Conservation (phyloP, 1,139 yeast species). For the Debaryomycetaceae sp. region DNA sequence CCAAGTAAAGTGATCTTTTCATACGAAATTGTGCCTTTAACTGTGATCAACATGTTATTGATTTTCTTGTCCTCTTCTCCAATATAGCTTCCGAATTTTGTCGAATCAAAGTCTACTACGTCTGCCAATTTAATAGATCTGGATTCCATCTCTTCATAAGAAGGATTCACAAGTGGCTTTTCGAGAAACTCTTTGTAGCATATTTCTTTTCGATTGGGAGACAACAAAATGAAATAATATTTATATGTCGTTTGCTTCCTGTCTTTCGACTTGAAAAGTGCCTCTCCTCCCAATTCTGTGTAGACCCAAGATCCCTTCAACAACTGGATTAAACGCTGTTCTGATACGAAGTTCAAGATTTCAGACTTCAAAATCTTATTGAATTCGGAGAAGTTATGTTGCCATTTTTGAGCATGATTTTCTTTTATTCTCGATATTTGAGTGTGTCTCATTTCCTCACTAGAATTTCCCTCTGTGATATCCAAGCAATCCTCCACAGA, state of each 20-base stretch:
- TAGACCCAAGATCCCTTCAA: conserved; percentile 86
- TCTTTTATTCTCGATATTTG: conserved; percentile 50
- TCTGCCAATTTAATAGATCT: conserved; percentile 30
- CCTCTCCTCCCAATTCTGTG: conserved; percentile 57
- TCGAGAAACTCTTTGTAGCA: conserved; percentile 58
- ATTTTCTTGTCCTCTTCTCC: conserved; percentile 38
- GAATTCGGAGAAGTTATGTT: conserved; percentile 41
- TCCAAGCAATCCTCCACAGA: conserved; percentile 45
- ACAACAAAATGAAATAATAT: conserved; percentile 58
- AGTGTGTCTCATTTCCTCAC: conserved; percentile 50
- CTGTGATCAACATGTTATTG: conserved; percentile 42
- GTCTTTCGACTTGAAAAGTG: conserved; percentile 24
- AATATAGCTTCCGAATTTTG: conserved; percentile 39
- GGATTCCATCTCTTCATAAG: conserved; percentile 51
- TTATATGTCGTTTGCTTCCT: conserved; percentile 22
- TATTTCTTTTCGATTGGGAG: conserved; percentile 67
- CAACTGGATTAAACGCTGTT: conserved; percentile 69
- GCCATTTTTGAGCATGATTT: conserved; percentile 31
- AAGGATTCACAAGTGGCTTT: conserved; percentile 48
- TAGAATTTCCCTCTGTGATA: conserved; percentile 39
- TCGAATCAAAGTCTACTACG: conserved; percentile 40
- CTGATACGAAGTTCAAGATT: conserved; percentile 71
- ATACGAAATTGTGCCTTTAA: conserved; percentile 52
- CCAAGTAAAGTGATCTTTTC: conserved; percentile 52
- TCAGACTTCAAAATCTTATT: conserved; percentile 52